Base-by-base conservation (phyloP, 495 filamentous ascomycete species). In the Aspergillus kassunensis region DNA sequence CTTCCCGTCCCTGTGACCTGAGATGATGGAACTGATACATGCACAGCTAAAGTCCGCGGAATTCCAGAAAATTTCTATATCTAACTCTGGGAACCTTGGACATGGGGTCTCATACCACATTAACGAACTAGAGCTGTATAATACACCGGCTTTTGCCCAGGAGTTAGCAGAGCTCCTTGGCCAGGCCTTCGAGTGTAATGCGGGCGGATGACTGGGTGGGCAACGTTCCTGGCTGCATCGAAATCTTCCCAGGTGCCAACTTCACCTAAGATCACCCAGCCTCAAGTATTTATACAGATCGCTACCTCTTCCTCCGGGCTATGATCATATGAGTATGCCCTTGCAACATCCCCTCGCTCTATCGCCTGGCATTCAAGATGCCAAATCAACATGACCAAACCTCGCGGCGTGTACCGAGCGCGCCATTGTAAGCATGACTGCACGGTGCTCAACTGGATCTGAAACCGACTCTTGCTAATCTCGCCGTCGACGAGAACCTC, bases 401-500 rank as follows among this genome's bases (percentile, higher is more conserved):
- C 24, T 11, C 21, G 19, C 30, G 2, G 24, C 30, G n/a, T 40
- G 15, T 18, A 18, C 18, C 13, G 35, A 49, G n/a, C 46, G 24
- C 10, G 46, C 46, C 6, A 18, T 49, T 30, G 18, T 41, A 30
- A 34, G 16, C 13, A 29, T 49, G 34, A 35, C 45, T 40, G 21
- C 23, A 27, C 16, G 15, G 34, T 8, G 0, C 13, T 24, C 3
- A 11, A 15, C 24, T 1, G n/a, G 23, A 20, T 31, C 3, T 16
- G 18, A 37, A 37, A 25, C 31, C 21, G 20, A 20, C 15, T 10
- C 37, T 41, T 12, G 37, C 36, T 0, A 49, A 49, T 30, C 13
- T 49, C 10, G 46, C 46, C 35, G 9, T 49, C 21, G 46, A 49
- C 35, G 46, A 49, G 25, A 29, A 15, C 21, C 33, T 49, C 21